These are phyloP conservation scores for Cladosporium cucumerinum DNA, from an alignment of 2,329 filamentous ascomycete genomes.

Conservation along the genomic window DNA sequence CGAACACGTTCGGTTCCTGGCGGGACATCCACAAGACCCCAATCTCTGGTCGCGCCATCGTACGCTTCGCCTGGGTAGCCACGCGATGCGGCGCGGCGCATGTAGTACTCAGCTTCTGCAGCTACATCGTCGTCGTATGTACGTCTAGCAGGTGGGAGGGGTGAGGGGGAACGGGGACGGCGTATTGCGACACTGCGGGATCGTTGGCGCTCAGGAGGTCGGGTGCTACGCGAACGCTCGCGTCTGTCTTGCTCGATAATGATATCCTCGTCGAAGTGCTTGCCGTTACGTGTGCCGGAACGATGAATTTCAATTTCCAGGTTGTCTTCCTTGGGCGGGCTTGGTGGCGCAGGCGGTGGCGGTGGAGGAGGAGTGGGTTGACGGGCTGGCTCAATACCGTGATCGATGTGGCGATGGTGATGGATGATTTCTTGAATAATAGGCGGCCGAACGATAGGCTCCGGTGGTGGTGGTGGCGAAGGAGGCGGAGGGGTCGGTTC, in stretches of 20 bases:
- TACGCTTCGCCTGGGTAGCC: conserved; percentile 69
- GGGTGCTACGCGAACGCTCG: conserved; percentile 33
- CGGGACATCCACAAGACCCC: conserved; percentile 80
- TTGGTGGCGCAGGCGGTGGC: conserved; percentile 40
- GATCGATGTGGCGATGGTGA: conserved; percentile 81
- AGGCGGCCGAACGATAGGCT: conserved; percentile 69
- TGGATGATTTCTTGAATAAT: conserved; percentile 88
- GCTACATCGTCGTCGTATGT: conserved; percentile 52
- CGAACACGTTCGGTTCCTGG: conserved; percentile 78
- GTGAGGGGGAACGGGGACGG: conserved; percentile 35
- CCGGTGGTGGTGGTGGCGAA: conserved; percentile 51
- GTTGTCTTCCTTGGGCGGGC: conserved; percentile 53
- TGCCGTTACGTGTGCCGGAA: conserved; percentile 46
- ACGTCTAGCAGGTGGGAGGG: conserved; percentile 39
- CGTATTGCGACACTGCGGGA: conserved; percentile 31
- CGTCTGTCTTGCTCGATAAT: conserved; percentile 52
- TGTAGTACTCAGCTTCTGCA: conserved; percentile 59
- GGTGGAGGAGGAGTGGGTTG: conserved; percentile 42
- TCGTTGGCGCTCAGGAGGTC: conserved; percentile 39
- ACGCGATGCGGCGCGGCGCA: conserved; percentile 65
- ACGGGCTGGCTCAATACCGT: conserved; percentile 55
- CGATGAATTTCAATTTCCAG: conserved; percentile 57
- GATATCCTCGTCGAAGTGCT: conserved; percentile 62
- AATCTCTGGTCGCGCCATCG: conserved; percentile 70
- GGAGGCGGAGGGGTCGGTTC: conserved; percentile 37